Conservation (phyloP, 495 filamentous ascomycete genomes). For the Haplographium delicatum region DNA sequence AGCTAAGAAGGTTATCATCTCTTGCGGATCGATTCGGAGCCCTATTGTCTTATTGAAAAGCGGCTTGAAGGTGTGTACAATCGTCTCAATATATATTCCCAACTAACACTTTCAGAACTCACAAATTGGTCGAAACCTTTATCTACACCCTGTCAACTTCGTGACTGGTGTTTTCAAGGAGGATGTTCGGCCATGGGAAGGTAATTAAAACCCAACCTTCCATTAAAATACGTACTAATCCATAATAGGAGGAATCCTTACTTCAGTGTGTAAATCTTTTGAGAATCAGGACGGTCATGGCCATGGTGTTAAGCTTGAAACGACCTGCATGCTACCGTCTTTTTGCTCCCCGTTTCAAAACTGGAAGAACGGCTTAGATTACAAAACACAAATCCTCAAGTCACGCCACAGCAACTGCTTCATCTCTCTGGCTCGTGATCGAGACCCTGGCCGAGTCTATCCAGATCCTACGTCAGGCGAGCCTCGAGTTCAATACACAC, state of each 20-base stretch:
- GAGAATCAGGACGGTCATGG: conserved; percentile 78
- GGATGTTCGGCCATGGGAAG: conserved; percentile 73
- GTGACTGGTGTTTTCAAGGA: conserved; percentile 59
- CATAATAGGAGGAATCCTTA: conserved; percentile 55
- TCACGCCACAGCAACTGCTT: conserved; percentile 59
- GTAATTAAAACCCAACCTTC: conserved; percentile 26
- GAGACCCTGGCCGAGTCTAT: conserved; percentile 67
- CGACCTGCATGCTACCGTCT: conserved; percentile 39
- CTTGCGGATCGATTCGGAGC: conserved; percentile 65
- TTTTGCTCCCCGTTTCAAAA: conserved; percentile 36
- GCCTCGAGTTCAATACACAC: conserved; percentile 60
- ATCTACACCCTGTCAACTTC: conserved; percentile 69
- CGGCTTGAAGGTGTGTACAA: conserved; percentile 46
- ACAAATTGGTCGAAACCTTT: conserved; percentile 79
- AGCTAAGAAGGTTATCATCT: conserved; percentile 78
- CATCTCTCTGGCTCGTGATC: conserved; percentile 67
- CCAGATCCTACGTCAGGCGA: conserved; percentile 63
- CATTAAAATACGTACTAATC: neutral
- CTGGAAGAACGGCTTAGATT: conserved; percentile 61
- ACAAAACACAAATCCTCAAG: conserved; percentile 58
- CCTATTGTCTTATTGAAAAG: conserved; percentile 73
- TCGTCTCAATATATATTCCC: neutral
- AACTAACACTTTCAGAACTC: conserved; percentile 49
- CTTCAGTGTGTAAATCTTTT: conserved; percentile 67
- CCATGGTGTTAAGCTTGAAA: conserved; percentile 73